phyloP scores from a whole-genome alignment of 83 land plant species.

The Picea mariana region DNA sequence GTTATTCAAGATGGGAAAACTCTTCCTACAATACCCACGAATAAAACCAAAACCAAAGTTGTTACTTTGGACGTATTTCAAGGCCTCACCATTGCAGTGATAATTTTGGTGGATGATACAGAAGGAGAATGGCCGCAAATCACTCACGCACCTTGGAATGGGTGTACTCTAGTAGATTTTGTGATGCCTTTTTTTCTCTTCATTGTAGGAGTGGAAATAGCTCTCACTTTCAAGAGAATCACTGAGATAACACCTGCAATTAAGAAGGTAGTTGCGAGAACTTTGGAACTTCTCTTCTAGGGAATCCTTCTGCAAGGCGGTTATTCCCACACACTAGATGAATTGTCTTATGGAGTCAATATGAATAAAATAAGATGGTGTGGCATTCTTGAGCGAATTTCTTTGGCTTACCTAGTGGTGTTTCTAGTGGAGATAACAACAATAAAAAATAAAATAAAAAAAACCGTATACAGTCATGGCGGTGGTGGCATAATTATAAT shows the following conservation, averaged over 20 bases:
- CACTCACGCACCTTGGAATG: conserved; percentile 42
- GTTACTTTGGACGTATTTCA: conserved; percentile 69
- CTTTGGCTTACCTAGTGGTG: conserved; percentile 55
- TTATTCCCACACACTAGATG: conserved; percentile 65
- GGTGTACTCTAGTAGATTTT: conserved; percentile 55
- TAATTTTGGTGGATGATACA: conserved; percentile 19
- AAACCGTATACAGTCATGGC: too few relatives aligned
- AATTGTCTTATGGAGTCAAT: conserved; percentile 15
- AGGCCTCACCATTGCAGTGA: conserved; percentile 76
- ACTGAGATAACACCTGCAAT: conserved; percentile 15
- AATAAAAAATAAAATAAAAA: conserved; percentile 5
- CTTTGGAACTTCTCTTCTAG: conserved; percentile 54
- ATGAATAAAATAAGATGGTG: conserved; percentile 60
- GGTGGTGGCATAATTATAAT: too few relatives aligned
- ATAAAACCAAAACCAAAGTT: conserved; percentile 33
- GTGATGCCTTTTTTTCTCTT: conserved; percentile 87
- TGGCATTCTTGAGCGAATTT: conserved; percentile 69
- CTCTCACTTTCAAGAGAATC: conserved; percentile 40
- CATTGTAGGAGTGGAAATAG: conserved; percentile 78
- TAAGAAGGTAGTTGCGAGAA: conserved; percentile 36
- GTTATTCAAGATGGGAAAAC: too few relatives aligned
- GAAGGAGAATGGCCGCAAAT: conserved; percentile 77
- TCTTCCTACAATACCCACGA: too few relatives aligned
- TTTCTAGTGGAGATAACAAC: conserved; percentile 56
- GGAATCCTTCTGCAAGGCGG: conserved; percentile 72